Evolutionary conservation across 345 rosid genomes (phyloP).

Genomic region (Citrus inodora): DNA sequence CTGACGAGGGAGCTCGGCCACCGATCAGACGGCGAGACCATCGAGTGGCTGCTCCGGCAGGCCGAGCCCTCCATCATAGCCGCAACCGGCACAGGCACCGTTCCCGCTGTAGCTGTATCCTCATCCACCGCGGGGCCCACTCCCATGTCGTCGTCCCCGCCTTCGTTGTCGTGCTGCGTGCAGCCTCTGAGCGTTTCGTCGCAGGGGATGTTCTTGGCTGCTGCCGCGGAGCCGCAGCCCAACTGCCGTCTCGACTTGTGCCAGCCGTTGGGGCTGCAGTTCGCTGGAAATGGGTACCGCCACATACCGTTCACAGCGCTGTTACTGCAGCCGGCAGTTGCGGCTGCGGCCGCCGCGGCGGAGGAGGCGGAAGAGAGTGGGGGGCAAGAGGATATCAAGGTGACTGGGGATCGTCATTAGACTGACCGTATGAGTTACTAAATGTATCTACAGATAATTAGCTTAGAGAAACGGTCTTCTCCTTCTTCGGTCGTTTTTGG

Average conservation of each 20-base stretch:
- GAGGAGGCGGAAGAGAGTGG: constrained; percentile 8
- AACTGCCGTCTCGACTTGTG: constrained; percentile 43
- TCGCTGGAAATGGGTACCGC: constrained; percentile 28
- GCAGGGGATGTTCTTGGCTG: constrained; percentile 12
- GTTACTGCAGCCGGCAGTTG: constrained; percentile 38
- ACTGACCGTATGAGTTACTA: neutral
- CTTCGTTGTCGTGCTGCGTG: constrained; percentile 28
- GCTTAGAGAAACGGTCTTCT: neutral
- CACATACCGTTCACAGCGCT: constrained; percentile 63
- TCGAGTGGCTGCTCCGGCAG: constrained; percentile 62
- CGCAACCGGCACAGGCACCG: constrained; percentile 53
- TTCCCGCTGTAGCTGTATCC: constrained; percentile 38
- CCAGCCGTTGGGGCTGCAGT: constrained; percentile 26
- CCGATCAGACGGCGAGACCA: constrained; percentile 64
- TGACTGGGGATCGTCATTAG: constrained; percentile 5
- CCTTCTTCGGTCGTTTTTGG: neutral
- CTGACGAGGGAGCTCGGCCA: constrained; percentile 72
- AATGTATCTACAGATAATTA: neutral
- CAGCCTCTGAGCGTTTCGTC: constrained; percentile 9
- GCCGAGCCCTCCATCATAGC: constrained; percentile 61
- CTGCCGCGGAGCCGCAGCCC: constrained; percentile 15
- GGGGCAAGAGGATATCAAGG: constrained; percentile 15
- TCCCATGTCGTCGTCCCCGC: constrained; percentile 24
- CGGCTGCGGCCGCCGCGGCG: constrained; percentile 16
- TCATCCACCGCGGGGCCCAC: constrained; percentile 29